Conservation (phyloP, 306 rosid genomes). For the Trifolium pratense region DNA sequence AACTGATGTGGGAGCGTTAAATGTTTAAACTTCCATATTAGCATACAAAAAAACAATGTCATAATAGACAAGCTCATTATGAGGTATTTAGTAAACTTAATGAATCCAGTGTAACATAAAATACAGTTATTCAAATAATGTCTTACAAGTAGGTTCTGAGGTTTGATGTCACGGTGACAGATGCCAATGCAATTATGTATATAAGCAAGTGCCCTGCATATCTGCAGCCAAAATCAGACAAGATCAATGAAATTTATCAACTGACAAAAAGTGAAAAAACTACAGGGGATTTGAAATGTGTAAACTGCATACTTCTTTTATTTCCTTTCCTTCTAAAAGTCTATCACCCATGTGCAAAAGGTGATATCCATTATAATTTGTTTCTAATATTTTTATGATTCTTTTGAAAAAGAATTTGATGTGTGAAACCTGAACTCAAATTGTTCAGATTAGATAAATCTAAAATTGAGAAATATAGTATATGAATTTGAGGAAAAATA, state of each 20-base stretch:
- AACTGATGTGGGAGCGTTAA: slow-evolving; percentile 19
- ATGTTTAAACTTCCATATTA: slow-evolving; percentile 33
- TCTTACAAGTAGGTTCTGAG: slow-evolving; percentile 96
- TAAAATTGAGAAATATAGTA: slow-evolving; percentile 19
- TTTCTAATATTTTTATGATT: not conserved
- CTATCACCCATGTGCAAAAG: slow-evolving; percentile 24
- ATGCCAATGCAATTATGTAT: slow-evolving; percentile 94
- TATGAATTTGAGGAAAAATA: slow-evolving; percentile 7
- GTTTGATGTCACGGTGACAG: slow-evolving; percentile 99
- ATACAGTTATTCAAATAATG: slow-evolving; percentile 15
- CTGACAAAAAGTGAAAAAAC: not conserved
- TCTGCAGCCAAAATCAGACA: slow-evolving; percentile 61
- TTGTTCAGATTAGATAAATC: slow-evolving; percentile 11
- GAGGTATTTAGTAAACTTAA: slow-evolving; percentile 18
- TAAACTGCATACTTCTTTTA: slow-evolving; percentile 11
- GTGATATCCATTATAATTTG: not conserved
- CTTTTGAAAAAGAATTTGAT: slow-evolving; percentile 23
- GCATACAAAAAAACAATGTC: slow-evolving; percentile 6
- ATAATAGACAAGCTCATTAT: slow-evolving; percentile 10
- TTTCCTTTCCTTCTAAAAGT: slow-evolving; percentile 19
- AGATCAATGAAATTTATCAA: slow-evolving; percentile 29
- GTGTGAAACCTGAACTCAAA: slow-evolving; percentile 20
- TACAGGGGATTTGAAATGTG: slow-evolving; percentile 7
- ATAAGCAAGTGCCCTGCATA: slow-evolving; percentile 96
- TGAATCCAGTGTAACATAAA: slow-evolving; percentile 1